Evolutionary conservation across 768 basidiomycete genomes (phyloP), one percentile per base, ranked within the genome.

Genomic region (Naematelia aurantialba): DNA sequence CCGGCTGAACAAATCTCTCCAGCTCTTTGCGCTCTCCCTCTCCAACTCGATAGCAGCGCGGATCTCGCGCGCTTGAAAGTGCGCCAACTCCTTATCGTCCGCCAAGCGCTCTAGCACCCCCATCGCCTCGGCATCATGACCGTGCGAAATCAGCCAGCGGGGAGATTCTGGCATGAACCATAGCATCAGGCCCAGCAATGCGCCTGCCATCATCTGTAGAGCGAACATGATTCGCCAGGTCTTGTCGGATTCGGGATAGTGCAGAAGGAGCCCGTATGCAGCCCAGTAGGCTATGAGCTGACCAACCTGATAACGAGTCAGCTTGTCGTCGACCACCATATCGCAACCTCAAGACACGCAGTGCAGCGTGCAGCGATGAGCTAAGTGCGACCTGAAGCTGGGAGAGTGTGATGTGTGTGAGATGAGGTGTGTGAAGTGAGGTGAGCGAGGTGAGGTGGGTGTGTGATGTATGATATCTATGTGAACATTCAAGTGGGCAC

Each of bases 251-350:
- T 8, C 17, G 17, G 34, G 34, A 17, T 39, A 39, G 34, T 39
- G 52, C 19, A 70, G 55, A 21, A 62, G 57, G 61, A 73, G 70
- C 2, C 65, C 69, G 55, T 69, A 73, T 4, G 67, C 69, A 27
- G 59, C 52, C 71, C 71, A 72, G 39, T 69, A 67, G 25, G 66
- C 62, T n/a, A 59, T 45, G 52, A 67, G 56, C 57, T 63, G 63
- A 45, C 62, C 62, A 4, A 48, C 12, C 34, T 39, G 17, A 17
- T 39, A 39, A 39, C 17, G 8, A n/a, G n/a, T n/a, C n/a, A n/a
- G n/a, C n/a, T n/a, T n/a, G n/a, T n/a, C n/a, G n/a, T n/a, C n/a
- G n/a, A n/a, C n/a, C n/a, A n/a, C n/a, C n/a, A n/a, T n/a, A n/a
- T n/a, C n/a, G n/a, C n/a, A n/a, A n/a, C n/a, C n/a, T n/a, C n/a